These are phyloP conservation scores for Saccharomyces jurei DNA, from an alignment of 805 yeast species.

Conservation along the genomic window DNA sequence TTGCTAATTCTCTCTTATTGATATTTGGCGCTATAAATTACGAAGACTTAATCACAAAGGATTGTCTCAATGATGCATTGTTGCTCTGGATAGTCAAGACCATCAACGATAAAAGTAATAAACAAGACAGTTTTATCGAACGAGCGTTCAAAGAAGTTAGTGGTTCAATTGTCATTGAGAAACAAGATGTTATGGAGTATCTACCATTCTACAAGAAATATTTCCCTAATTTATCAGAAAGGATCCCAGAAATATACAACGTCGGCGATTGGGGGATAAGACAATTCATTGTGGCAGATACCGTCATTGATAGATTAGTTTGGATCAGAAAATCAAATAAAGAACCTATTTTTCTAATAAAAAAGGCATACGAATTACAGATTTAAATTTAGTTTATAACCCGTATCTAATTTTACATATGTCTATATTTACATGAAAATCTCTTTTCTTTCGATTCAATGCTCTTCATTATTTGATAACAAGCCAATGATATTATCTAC, in stretches of 20 bases:
- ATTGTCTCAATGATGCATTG: conserved; percentile 50
- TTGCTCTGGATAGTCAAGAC: conserved; percentile 55
- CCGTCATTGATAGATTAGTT: conserved; percentile 43
- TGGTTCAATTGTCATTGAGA: conserved; percentile 34
- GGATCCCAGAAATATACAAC: conserved; percentile 51
- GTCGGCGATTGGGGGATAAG: conserved; percentile 40
- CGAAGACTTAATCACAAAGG: conserved; percentile 42
- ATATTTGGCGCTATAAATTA: conserved; percentile 50
- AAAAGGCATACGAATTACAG: conserved; percentile 2
- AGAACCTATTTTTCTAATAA: conserved; percentile 32
- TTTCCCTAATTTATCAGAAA: conserved; percentile 39
- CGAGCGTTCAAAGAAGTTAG: conserved; percentile 33
- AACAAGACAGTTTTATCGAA: conserved; percentile 34
- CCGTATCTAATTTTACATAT: not conserved
- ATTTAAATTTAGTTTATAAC: not conserved
- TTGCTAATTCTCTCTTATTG: conserved; percentile 46
- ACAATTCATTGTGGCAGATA: conserved; percentile 39
- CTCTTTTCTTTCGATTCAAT: not conserved
- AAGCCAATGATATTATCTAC: conserved; percentile 5
- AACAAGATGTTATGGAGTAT: conserved; percentile 49
- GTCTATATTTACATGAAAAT: not conserved
- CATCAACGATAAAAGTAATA: conserved; percentile 33
- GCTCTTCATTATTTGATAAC: conserved; percentile 2
- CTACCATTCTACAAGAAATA: conserved; percentile 45
- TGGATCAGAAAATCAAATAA: conserved; percentile 34